Evolutionary conservation across 2,329 filamentous ascomycete genomes (phyloP).

Genomic region (Alternaria infectoria): DNA sequence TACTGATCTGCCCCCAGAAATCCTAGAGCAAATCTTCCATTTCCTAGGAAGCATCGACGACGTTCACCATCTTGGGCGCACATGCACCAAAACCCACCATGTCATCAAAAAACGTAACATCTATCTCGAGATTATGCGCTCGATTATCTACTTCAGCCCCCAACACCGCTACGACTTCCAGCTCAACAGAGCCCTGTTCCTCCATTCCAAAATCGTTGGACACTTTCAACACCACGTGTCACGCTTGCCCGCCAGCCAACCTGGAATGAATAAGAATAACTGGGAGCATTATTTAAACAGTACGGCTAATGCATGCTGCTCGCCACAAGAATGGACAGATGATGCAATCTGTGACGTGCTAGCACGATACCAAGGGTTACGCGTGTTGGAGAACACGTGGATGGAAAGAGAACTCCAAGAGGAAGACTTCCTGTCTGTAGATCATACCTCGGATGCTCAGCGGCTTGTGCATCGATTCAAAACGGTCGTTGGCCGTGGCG

Average conservation of each 20-base stretch:
- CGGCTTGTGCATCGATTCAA: conserved; percentile 1
- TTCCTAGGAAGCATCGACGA: conserved; percentile 35
- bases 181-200: conserved; percentile 23
- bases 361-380: conserved; percentile 33
- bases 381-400: conserved; percentile 29
- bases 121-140: conserved; percentile 36
- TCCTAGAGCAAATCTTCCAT: conserved; percentile 25
- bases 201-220: conserved; percentile 26
- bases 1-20: conserved; percentile 21
- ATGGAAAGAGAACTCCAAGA: conserved; percentile 21
- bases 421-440: conserved; percentile 19
- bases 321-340: conserved; percentile 19
- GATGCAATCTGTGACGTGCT: conserved; percentile 26
- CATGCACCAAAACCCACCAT: conserved; percentile 17
- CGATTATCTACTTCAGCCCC: conserved; percentile 19
- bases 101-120: conserved; percentile 14
- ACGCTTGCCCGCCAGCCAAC: conserved; percentile 8
- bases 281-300: conserved; percentile 10
- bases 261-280: background rate
- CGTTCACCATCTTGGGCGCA: conserved; percentile 28
- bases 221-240: conserved; percentile 10
- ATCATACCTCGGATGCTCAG: conserved; percentile 6
- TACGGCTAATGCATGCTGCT: background rate
- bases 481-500: conserved; percentile 7
- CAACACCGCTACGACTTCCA: conserved; percentile 31